Evolutionary conservation across 2,329 filamentous ascomycete species (phyloP), one percentile per base, ranked within the genome.

Genomic region (Pseudocercospora macadamiae): DNA sequence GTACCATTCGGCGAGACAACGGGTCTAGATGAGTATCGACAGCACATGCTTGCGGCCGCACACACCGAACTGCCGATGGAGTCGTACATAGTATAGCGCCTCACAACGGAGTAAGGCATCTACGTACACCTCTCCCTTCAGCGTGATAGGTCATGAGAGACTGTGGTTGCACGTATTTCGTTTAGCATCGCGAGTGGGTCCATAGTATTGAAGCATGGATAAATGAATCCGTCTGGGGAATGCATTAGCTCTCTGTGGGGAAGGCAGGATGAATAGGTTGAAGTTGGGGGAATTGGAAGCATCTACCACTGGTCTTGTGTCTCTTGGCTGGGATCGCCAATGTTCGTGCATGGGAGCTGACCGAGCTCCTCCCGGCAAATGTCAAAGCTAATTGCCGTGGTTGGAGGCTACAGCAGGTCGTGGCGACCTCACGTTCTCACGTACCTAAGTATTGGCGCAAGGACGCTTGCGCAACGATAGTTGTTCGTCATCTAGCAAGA

Each of bases 191-290:
- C n/a, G n/a, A 39, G 12, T n/a, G 36, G 3, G 36, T 6, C 14
- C 36, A 18, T 39, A 19, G 36, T 8, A 18, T 21, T 19, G n/a
- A 26, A 47, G 42, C 42, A 47, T 47, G 42, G 23, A 47, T 47
- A 47, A 47, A 47, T 47, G 42, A 26, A 25, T 28, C 42, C 19
- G 42, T 47, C 42, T 28, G 42, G 42, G 42, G 42, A 25, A 14
- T 47, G 39, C 19, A 45, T 45, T 45, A 25, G 19, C 19, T 45
- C 21, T 7, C 16, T 45, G 21, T 25, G 21, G 21, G 21, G 39
- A 45, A 45, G 21, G 39, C 3, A 12, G 12, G 5, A 36, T 12
- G 14, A 36, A n/a, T 36, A n/a, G 14, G 7, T n/a, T 36, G 34
- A 36, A 36, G 34, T 12, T 16, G 34, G 34, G 34, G 14, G 18